Evolutionary conservation across 257 asterid genomes (phyloP).

Genomic region (Dorcoceras hygrometricum): DNA sequence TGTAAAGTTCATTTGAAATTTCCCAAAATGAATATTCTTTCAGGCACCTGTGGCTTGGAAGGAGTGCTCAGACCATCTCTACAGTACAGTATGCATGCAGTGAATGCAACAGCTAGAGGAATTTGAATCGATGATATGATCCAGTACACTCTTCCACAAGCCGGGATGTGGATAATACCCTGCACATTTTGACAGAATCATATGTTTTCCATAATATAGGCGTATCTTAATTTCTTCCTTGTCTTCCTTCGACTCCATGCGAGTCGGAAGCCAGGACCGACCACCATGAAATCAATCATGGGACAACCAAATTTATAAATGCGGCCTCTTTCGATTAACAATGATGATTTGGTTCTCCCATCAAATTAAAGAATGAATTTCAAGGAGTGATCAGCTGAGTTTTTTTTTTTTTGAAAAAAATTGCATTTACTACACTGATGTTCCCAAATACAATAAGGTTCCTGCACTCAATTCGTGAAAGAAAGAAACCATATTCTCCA

Average conservation of each 20-base stretch:
- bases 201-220: not conserved
- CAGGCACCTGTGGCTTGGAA: slow-evolving; percentile 40
- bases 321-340: not conserved
- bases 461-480: too few relatives aligned
- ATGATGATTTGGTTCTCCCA: not conserved
- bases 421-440: too few relatives aligned
- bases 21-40: not conserved
- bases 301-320: not conserved
- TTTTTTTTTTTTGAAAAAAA: too few relatives aligned
- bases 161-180: slow-evolving; percentile 60
- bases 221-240: too few relatives aligned
- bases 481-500: not conserved
- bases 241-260: too few relatives aligned
- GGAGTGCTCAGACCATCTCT: slow-evolving; percentile 23
- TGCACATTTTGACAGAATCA: slow-evolving; percentile 21
- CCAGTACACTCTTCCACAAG: slow-evolving; percentile 88
- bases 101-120: slow-evolving; percentile 66
- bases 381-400: too few relatives aligned
- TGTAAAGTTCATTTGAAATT: not conserved
- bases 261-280: not conserved
- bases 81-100: slow-evolving; percentile 46
- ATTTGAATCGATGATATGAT: slow-evolving; percentile 63
- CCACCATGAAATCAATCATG: not conserved
- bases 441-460: too few relatives aligned
- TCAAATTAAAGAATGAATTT: not conserved